Evolutionary conservation across 768 basidiomycete species (phyloP), one percentile per base, ranked within the genome.

Genomic region (Clathrus columnatus): DNA sequence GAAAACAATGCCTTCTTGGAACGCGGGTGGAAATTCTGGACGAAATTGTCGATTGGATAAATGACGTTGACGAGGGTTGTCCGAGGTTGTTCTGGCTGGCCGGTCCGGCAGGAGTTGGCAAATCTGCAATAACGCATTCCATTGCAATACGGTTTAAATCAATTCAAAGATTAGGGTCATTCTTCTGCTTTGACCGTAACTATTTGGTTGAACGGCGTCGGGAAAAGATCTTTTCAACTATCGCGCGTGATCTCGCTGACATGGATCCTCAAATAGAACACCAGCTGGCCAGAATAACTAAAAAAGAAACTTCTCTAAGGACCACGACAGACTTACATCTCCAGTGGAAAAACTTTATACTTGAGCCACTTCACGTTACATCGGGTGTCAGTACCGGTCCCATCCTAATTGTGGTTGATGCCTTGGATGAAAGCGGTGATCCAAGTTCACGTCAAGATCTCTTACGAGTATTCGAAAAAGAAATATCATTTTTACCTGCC

Each of bases 21-120:
- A 36, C 36, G 11, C 36, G 36, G 2, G 14, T 14, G n/a, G n/a
- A 2, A n/a, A 11, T 36, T 11, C 11, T 36, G 14, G n/a, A 36
- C n/a, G 36, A 36, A 36, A 64, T 70, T 26, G 51, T 45, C 18
- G 36, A 58, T 6, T 69, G 68, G 68, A 53, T 57, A 8, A 58
- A 61, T 28, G 53, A 59, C 28, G 48, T 49, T 17, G 24, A 47
- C 5, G 36, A 36, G 4, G 2, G 14, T 14, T 36, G 14, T 11
- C 53, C 59, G 24, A 62, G 47, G 16, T 26, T 72, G 4, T 62
- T 63, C 41, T 65, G 65, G 60, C 58, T 73, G 23, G 54, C 50
- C 46, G 72, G 70, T 24, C 60, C 59, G 14, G 70, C 72, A 11
- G 73, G 73, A 5, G 61, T 59, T 8, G 73, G 73, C 8, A 74